Evolutionary conservation across 192 early-diverging fungal genomes (phyloP).

Genomic region (Backusella mclennaniae): DNA sequence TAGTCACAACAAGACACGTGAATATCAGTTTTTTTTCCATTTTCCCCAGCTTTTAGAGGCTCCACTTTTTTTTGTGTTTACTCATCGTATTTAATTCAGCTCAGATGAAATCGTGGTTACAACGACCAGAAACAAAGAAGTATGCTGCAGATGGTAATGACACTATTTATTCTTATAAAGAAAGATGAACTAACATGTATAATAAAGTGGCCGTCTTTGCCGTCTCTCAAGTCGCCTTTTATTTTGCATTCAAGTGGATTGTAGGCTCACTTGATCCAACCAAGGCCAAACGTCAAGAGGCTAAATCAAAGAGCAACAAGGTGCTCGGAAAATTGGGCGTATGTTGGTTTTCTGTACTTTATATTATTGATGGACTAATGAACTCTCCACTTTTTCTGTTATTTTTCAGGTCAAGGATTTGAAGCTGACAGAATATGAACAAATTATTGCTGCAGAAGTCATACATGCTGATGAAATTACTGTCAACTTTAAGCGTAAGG

Average conservation of each 20-base stretch:
- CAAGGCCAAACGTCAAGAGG: constrained; percentile 67
- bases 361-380: neutral
- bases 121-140: constrained; percentile 37
- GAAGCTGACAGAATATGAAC: constrained; percentile 89
- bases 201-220: constrained; percentile 72
- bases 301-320: constrained; percentile 70
- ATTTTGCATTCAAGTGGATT: constrained; percentile 84
- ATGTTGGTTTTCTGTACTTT: neutral
- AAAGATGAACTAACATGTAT: neutral
- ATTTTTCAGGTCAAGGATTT: constrained; percentile 51
- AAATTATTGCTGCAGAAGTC: constrained; percentile 90
- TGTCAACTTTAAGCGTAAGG: constrained; percentile 75
- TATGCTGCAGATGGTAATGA: constrained; percentile 39
- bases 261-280: constrained; percentile 71
- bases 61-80: neutral
- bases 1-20: neutral
- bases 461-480: constrained; percentile 89
- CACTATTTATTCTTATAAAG: neutral
- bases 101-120: constrained; percentile 30
- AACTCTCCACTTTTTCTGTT: neutral
- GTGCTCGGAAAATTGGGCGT: constrained; percentile 70
- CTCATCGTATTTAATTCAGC: neutral
- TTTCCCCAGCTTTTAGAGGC: neutral
- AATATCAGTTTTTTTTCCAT: neutral
- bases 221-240: constrained; percentile 83